phyloP scores from a whole-genome alignment of 2,329 filamentous ascomycete genomes.

The Ascochyta koolunga region DNA sequence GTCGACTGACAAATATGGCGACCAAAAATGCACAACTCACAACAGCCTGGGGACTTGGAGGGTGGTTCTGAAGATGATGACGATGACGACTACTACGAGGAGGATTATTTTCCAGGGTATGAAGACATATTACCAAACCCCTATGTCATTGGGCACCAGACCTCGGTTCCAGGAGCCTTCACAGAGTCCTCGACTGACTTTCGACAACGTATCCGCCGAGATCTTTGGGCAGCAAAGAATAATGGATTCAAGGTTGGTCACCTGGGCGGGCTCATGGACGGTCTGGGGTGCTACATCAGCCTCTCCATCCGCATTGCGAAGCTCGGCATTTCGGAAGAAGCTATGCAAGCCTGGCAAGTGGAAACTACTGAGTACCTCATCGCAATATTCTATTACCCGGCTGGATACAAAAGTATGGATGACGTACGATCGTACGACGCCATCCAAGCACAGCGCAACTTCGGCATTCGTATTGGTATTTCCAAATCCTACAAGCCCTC shows the following conservation, averaged over 20 bases:
- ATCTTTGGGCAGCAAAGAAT: constrained; percentile 65
- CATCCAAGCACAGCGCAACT: constrained; percentile 39
- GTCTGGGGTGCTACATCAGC: constrained; percentile 62
- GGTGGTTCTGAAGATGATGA: constrained; percentile 38
- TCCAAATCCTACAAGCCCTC: constrained; percentile 76
- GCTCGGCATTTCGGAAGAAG: constrained; percentile 75
- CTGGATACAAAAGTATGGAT: constrained; percentile 67
- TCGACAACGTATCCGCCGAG: constrained; percentile 58
- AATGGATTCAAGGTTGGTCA: constrained; percentile 75
- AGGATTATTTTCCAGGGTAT: constrained; percentile 47
- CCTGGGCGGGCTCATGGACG: constrained; percentile 58
- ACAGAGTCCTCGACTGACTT: constrained; percentile 34
- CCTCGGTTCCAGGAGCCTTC: constrained; percentile 8
- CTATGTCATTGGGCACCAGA: constrained; percentile 7
- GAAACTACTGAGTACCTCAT: constrained; percentile 71
- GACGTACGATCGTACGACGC: constrained; percentile 55
- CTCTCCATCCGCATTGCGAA: constrained; percentile 73
- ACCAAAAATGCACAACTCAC: constrained; percentile 51
- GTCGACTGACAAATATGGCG: constrained; percentile 49
- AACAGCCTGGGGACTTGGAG: constrained; percentile 40
- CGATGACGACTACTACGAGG: constrained; percentile 39
- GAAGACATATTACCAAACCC: constrained; percentile 47
- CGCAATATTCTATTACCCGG: constrained; percentile 69
- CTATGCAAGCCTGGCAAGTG: constrained; percentile 78
- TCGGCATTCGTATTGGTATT: constrained; percentile 73